Base-by-base conservation (phyloP, 805 yeast genomes). In the Saccharomycopsis vini region DNA sequence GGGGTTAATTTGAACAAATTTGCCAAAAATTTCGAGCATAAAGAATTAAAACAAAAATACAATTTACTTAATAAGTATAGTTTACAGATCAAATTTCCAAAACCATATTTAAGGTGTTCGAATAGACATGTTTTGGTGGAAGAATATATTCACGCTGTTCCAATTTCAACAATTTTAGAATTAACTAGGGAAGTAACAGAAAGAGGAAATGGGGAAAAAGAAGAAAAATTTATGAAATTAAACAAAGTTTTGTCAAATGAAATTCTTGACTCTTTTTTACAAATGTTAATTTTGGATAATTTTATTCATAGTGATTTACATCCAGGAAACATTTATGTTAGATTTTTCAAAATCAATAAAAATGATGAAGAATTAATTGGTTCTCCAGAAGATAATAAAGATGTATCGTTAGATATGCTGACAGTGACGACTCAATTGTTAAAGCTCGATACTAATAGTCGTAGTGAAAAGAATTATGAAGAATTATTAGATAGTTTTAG, bases 221-320 rank as follows among this genome's bases (percentile, higher is more conserved):
- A 56, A 60, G 69, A 40, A 54, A 32, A 36, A 22, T 49, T 46
- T 35, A 35, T 42, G 41, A 38, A 49, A 36, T 32, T 86, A 34
- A 78, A 89, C 13, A 79, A 78, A 52, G 78, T 75, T 54, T 68
- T 81, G 23, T 79, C 88, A 56, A 88, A 84, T 55, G 81, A 82
- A 50, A 84, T 95, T 6, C 75, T 92, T 20, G 95, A 92, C 59
- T 84, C 97, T 3, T 92, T 92, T 54, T 67, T 92, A 50, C 83
- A 88, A 55, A 92, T 92, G 99, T 68, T 92, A 50, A 81, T 92
- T 41, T 62, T 90, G 43, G 95, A 92, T 63, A 89, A 92, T 60
- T 92, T 92, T 61, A 86, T 89, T 36, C 99, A 92, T 60, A 90
- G 97, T 0, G 99, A 92, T 63, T 68, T 92, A 47, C 99, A 92